Base-by-base conservation (phyloP, 345 rosid species). In the Bruguiera sexangula region DNA sequence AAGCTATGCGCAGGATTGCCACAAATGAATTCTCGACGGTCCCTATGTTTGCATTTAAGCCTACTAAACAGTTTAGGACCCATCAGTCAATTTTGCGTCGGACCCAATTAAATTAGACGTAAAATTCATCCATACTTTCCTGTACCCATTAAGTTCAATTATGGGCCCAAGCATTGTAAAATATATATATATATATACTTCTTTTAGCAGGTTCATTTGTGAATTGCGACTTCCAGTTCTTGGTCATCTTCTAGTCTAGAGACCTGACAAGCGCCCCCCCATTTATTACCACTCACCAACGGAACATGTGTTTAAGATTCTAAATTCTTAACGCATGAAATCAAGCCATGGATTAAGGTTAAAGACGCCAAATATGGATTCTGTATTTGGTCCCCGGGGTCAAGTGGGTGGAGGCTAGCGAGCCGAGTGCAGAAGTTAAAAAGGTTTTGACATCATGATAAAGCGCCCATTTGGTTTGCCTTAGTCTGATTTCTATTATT, bases 41-140 rank as follows among this genome's bases (percentile, higher is more conserved):
- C 29, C 29, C 29, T 27, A 27, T 32, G 6, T 32, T 5, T 5
- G 36, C 36, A 32, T 32, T 32, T 32, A 32, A 5, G 6, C 7
- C 36, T 6, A 32, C 1, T 6, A 22, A 22, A 32, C 36, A 6
- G 36, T 32, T 32, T 32, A 32, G 36, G 36, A 32, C 36, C 36
- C 36, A 32, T 32, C 72, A 54, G 69, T 73, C 82, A 63, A 68
- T 64, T 70, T 64, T 71, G 71, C 63, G 62, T 31, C 60, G 51
- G 13, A 69, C 59, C 59, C 30, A 3, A 13, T n/a, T 9, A 1
- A 37, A 37, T 37, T 37, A 34, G 54, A 52, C 29, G 21, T 39
- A 16, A 39, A 57, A 37, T 63, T 9, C 26, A 59, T 48, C 22
- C 18, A 21, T 34, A 34, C 21, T 37, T 37, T 11, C 55, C 39